Conservation (phyloP, 495 filamentous ascomycete genomes). For the Aspergillus homomorphus region DNA sequence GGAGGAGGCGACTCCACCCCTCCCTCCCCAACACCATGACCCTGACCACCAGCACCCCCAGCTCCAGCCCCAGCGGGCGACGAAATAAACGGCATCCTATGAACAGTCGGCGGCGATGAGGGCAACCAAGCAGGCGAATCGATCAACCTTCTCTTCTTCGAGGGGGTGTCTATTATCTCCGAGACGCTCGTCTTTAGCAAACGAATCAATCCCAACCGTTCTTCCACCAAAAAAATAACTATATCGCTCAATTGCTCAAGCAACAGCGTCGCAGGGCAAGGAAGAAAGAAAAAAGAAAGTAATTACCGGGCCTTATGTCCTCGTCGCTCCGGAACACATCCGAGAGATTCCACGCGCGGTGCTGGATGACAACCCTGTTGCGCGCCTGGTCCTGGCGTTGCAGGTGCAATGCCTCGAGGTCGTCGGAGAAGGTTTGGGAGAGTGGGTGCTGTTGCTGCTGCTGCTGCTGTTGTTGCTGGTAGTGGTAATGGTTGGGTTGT, state of each 20-base stretch:
- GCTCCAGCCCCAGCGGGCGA: conserved; percentile 52
- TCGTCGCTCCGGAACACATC: conserved; percentile 66
- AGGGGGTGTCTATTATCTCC: neutral
- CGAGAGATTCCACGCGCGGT: conserved; percentile 54
- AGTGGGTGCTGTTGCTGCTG: conserved; percentile 25
- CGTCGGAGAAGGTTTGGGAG: conserved; percentile 53
- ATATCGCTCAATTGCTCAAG: too few relatives aligned
- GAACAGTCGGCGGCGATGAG: conserved; percentile 30
- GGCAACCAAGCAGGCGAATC: conserved; percentile 22
- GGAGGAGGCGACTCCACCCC: too few relatives aligned
- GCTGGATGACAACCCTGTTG: conserved; percentile 62
- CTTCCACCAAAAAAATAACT: neutral
- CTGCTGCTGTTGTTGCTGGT: neutral
- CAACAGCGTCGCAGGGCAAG: too few relatives aligned
- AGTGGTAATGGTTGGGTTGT: neutral
- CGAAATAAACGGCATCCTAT: conserved; percentile 60
- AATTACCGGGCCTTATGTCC: conserved; percentile 45
- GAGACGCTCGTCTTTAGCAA: conserved; percentile 30
- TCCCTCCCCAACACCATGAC: neutral
- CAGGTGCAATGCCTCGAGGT: conserved; percentile 56
- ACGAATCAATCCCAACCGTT: conserved; percentile 32
- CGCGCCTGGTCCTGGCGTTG: conserved; percentile 48
- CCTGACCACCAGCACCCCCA: neutral
- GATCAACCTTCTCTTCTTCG: conserved; percentile 17
- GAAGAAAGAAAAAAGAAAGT: conserved; percentile 12